phyloP scores from a whole-genome alignment of 805 yeast species.

The Starmerella asiatica region DNA sequence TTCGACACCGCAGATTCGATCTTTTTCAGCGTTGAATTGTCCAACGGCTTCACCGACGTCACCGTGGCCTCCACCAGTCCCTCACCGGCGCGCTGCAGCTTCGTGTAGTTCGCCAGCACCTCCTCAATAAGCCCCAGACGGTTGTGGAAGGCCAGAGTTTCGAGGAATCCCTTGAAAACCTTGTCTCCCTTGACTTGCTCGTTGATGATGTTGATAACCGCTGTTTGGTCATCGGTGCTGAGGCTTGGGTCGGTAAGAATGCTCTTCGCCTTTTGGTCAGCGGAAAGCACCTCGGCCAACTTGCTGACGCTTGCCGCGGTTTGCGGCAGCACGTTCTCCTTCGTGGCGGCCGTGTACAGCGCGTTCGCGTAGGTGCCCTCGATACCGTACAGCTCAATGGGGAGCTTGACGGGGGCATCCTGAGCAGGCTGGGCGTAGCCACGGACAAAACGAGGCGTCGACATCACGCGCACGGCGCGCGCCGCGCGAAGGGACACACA shows the following conservation, averaged over 20 bases:
- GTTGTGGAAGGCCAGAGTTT: conserved; percentile 86
- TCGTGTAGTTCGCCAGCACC: conserved; percentile 56
- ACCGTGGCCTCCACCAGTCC: conserved; percentile 90
- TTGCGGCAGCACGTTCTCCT: conserved; percentile 60
- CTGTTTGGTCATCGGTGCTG: conserved; percentile 56
- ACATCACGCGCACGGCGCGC: conserved; percentile 9
- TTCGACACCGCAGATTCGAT: conserved; percentile 63
- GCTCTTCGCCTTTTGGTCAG: conserved; percentile 50
- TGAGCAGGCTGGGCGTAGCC: conserved; percentile 42
- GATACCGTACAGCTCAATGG: conserved; percentile 85
- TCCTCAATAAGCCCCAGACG: conserved; percentile 59
- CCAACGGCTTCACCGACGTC: conserved; percentile 74
- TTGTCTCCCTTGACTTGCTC: conserved; percentile 43
- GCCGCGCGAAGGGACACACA: conserved; percentile 13
- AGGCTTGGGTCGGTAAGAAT: conserved; percentile 74
- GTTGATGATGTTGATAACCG: conserved; percentile 49
- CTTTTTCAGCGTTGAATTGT: conserved; percentile 62
- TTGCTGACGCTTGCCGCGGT: conserved; percentile 52
- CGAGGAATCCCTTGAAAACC: conserved; percentile 64
- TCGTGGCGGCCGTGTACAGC: conserved; percentile 78
- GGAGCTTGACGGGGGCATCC: conserved; percentile 49
- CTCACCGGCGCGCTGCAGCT: conserved; percentile 73
- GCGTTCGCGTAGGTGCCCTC: conserved; percentile 98
- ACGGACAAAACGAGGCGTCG: conserved; percentile 14
- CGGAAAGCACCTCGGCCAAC: conserved; percentile 40